Evolutionary conservation across 2,329 filamentous ascomycete species (phyloP), one percentile per base, ranked within the genome.

Genomic region (Emergomyces pasteurianus): DNA sequence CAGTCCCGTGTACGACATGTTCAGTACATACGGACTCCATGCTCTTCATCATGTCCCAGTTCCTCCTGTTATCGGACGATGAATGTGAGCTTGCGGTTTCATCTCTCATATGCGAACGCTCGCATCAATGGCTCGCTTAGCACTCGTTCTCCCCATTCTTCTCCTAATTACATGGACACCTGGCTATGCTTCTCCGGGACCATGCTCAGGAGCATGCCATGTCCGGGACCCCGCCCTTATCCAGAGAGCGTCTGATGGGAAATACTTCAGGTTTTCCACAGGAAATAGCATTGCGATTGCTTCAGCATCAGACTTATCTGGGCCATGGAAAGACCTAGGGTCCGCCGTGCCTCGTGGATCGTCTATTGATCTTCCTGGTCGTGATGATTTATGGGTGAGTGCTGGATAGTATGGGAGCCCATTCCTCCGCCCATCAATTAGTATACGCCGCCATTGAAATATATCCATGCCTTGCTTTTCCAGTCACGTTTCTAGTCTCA

Each of bases 181-280:
- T 31, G 58, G n/a, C 16, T 58, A 59, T 28, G 58, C 58, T 23
- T 14, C 31, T 8, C 36, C 52, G 4, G 58, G 58, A 26, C 34
- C 26, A 26, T 62, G 53, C 43, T 43, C 53, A 34, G 53, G 61
- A 14, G 49, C 42, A 31, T 62, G 53, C 43, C 46, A 63, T 50
- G 38, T 60, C 21, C 77, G 79, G 62, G 78, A 79, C 61, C 77
- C 77, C 0, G 70, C 75, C 2, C 63, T 79, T 26, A 75, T 80
- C 62, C 71, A 72, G 5, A 75, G 76, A 62, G 65, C 67, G n/a
- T 69, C 67, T 43, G 77, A 79, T 66, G 77, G 77, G 42, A 78
- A n/a, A 68, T 83, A 82, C 67, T 82, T 77, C 67, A 78, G 79
- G 10, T 82, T 82, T 66, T 79, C 79, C 0, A 82, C 80, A 0